Evolutionary conservation across 495 filamentous ascomycete genomes (phyloP).

Genomic region (Daldinia caldariorum): DNA sequence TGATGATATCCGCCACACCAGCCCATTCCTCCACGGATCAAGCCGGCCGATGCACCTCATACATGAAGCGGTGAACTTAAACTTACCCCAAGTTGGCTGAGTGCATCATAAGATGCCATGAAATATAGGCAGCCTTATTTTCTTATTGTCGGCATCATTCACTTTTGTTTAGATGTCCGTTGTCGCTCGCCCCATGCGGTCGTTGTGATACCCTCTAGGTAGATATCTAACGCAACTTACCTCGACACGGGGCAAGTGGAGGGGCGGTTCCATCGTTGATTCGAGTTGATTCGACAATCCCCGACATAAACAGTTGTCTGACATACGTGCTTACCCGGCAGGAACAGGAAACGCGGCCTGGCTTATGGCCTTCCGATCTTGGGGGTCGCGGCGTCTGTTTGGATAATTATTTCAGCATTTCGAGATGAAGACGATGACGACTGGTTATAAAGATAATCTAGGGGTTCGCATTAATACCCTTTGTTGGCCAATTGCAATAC

Average conservation of each 20-base stretch:
- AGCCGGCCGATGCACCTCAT: slow-evolving; percentile 30
- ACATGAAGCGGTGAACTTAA: slow-evolving; percentile 34
- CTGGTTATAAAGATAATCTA: slow-evolving; percentile 23
- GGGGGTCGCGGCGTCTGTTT: slow-evolving; percentile 35
- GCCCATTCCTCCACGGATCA: slow-evolving; percentile 6
- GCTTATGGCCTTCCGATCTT: slow-evolving; percentile 31
- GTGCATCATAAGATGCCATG: slow-evolving; percentile 22
- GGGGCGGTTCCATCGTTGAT: slow-evolving; percentile 48
- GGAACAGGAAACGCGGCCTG: slow-evolving; percentile 50
- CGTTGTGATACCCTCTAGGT: slow-evolving; percentile 11
- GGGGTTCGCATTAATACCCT: slow-evolving; percentile 32
- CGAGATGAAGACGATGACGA: slow-evolving; percentile 25
- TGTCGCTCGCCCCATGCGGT: slow-evolving; percentile 23
- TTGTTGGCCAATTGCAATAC: slow-evolving; percentile 42
- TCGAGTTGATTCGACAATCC: slow-evolving; percentile 57
- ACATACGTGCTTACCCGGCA: slow-evolving; percentile 45
- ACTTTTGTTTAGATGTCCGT: slow-evolving; percentile 10
- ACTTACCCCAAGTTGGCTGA: slow-evolving; percentile 19
- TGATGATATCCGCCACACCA: slow-evolving; percentile 20
- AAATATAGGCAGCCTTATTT: slow-evolving; percentile 22
- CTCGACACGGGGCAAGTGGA: slow-evolving; percentile 42
- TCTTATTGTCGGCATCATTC: slow-evolving; percentile 28
- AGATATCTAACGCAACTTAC: slow-evolving; percentile 1
- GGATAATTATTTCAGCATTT: slow-evolving; percentile 21
- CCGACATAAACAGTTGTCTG: slow-evolving; percentile 45